phyloP scores from a whole-genome alignment of 768 basidiomycete genomes.

The Floccularia luteovirens region DNA sequence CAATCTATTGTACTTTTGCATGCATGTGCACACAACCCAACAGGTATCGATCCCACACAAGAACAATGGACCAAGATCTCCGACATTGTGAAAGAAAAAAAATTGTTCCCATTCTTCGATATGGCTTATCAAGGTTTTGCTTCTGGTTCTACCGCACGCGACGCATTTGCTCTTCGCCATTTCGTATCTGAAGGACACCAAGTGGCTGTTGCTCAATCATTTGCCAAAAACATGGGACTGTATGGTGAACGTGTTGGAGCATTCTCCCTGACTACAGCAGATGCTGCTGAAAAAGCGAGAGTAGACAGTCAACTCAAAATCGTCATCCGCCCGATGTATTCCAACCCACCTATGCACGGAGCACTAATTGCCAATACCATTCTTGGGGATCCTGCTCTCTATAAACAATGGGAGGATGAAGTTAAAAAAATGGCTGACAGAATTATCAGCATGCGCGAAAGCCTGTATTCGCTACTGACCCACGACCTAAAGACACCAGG shows the following conservation, averaged over 20 bases:
- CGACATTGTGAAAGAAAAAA: constrained; percentile 79
- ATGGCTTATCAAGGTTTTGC: constrained; percentile 99
- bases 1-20: constrained; percentile 85
- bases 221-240: constrained; percentile 99
- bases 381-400: constrained; percentile 64
- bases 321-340: constrained; percentile 93
- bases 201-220: constrained; percentile 87
- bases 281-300: constrained; percentile 72
- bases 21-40: constrained; percentile 99
- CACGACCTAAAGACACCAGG: constrained; percentile 85
- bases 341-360: constrained; percentile 92
- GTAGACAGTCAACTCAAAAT: constrained; percentile 96
- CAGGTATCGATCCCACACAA: constrained; percentile 90
- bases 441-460: constrained; percentile 89
- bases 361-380: constrained; percentile 85
- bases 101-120: constrained; percentile 97
- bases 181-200: constrained; percentile 90
- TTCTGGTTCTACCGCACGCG: constrained; percentile 82
- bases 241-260: constrained; percentile 99
- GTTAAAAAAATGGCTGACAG: constrained; percentile 95
- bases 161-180: constrained; percentile 93
- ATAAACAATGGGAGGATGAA: constrained; percentile 84
- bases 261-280: constrained; percentile 73
- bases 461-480: constrained; percentile 69
- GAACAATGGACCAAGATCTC: constrained; percentile 92